Evolutionary conservation across 352 stramenopile species (phyloP).

Genomic region (Globisporangium camurandrum): DNA sequence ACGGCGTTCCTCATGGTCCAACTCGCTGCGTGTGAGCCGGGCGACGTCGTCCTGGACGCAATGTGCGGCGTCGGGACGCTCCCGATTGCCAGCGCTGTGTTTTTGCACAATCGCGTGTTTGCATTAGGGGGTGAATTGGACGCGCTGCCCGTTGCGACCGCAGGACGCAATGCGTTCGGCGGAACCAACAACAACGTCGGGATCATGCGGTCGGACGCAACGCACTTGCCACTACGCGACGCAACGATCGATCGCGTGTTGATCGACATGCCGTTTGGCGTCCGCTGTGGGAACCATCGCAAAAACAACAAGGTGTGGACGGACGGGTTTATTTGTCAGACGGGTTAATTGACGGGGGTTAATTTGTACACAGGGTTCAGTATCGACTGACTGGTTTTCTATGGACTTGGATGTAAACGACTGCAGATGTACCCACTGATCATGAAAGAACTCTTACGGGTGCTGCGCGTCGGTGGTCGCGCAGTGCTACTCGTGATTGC

Average conservation of each 20-base stretch:
- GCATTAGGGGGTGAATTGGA: conserved; percentile 64
- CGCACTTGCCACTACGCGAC: conserved; percentile 40
- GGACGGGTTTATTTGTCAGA: no score
- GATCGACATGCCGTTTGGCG: conserved; percentile 75
- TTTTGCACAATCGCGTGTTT: conserved; percentile 45
- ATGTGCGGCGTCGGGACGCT: conserved; percentile 82
- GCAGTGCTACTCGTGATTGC: conserved; percentile 74
- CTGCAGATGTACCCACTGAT: conserved; percentile 65
- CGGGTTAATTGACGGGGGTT: neutral
- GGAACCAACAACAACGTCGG: conserved; percentile 37
- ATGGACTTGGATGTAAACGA: neutral
- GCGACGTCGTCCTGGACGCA: conserved; percentile 69
- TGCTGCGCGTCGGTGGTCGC: conserved; percentile 44
- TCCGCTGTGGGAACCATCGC: conserved; percentile 63
- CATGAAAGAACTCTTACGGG: conserved; percentile 58
- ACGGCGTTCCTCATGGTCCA: conserved; percentile 74
- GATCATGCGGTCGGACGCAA: conserved; percentile 61
- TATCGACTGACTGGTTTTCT: neutral
- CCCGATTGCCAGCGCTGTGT: conserved; percentile 47
- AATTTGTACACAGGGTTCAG: neutral
- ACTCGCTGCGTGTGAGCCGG: conserved; percentile 39
- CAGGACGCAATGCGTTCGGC: conserved; percentile 35
- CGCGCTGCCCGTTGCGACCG: conserved; percentile 38
- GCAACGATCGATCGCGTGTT: conserved; percentile 53
- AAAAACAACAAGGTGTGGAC: conserved; percentile 57